These are phyloP conservation scores for Fraxinus albicans DNA, from an alignment of 305 asterid genomes.

Conservation along the genomic window DNA sequence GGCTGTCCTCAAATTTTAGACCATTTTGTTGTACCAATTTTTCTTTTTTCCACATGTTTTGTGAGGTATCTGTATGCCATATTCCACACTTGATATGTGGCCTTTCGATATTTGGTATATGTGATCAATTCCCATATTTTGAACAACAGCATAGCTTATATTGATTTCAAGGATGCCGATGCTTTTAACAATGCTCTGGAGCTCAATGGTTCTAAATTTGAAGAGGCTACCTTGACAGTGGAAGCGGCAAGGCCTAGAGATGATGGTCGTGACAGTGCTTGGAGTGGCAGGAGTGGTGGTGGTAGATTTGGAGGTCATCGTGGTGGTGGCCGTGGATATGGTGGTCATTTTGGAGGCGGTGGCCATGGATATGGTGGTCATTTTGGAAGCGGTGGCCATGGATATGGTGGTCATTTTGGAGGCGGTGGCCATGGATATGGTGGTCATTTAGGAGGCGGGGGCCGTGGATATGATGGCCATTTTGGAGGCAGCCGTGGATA, in stretches of 20 bases:
- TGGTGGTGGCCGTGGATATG: constrained; percentile 31
- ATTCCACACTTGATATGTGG: background rate
- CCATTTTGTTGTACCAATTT: background rate
- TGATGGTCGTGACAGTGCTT: constrained; percentile 27
- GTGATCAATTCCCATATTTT: constrained; percentile 14
- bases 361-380: constrained; percentile 33
- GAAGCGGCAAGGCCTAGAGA: constrained; percentile 65
- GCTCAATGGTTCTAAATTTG: constrained; percentile 49
- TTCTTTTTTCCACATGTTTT: background rate
- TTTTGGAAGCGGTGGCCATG: constrained; percentile 38
- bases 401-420: constrained; percentile 2
- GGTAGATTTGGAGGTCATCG: constrained; percentile 31
- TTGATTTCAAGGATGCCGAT: constrained; percentile 48
- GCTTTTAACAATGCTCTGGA: constrained; percentile 56
- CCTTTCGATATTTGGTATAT: background rate
- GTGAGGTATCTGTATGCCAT: background rate
- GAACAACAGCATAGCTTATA: constrained; percentile 60
- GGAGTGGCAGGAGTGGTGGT: constrained; percentile 41
- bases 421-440: constrained; percentile 5
- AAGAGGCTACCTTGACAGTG: constrained; percentile 42
- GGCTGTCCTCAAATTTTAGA: background rate
- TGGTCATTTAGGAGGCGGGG: constrained; percentile 32
- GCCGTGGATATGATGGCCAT: constrained; percentile 28
- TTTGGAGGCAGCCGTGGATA: constrained; percentile 27
- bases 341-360: constrained; percentile 32